Evolutionary conservation across 2,329 filamentous ascomycete species (phyloP).

Genomic region (Colletotrichum sp.): DNA sequence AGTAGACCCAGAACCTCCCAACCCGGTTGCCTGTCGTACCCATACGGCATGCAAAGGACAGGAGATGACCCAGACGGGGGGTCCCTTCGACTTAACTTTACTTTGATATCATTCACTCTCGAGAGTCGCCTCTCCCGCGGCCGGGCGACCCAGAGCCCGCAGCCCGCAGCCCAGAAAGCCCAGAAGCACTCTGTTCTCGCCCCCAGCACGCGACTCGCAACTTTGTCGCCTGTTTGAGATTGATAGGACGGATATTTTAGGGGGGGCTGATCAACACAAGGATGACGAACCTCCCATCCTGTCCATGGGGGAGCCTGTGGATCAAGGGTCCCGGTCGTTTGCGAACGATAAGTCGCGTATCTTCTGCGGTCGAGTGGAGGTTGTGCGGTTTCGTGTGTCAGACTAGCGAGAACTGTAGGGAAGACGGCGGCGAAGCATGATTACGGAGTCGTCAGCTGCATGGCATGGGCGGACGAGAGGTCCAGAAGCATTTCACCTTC

Average conservation of each 20-base stretch:
- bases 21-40: not conserved
- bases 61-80: slow-evolving; percentile 4
- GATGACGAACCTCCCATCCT: slow-evolving; percentile 23
- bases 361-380: slow-evolving; percentile 17
- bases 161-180: not conserved
- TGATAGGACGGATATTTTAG: slow-evolving; percentile 51
- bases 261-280: slow-evolving; percentile 48
- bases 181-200: not conserved
- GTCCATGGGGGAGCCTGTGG: slow-evolving; percentile 14
- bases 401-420: slow-evolving; percentile 23
- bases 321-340: slow-evolving; percentile 26
- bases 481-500: slow-evolving; percentile 5
- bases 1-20: not conserved
- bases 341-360: slow-evolving; percentile 16
- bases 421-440: slow-evolving; percentile 20
- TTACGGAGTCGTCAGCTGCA: slow-evolving; percentile 21
- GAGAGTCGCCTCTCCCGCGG: slow-evolving; percentile 10
- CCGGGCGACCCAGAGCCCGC: not conserved
- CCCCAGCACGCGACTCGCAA: slow-evolving; percentile 22
- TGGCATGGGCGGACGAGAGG: not conserved
- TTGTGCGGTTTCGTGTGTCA: slow-evolving; percentile 22
- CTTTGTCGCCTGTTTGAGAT: slow-evolving; percentile 51
- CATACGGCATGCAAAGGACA: slow-evolving; percentile 4
- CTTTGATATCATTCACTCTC: slow-evolving; percentile 12
- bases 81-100: slow-evolving; percentile 15